A percentile compares a stretch with the other conserved stretches of the same genome.
phyloP scores from a whole-genome alignment of 345 rosid species.

The Schrenkiella parvula region DNA sequence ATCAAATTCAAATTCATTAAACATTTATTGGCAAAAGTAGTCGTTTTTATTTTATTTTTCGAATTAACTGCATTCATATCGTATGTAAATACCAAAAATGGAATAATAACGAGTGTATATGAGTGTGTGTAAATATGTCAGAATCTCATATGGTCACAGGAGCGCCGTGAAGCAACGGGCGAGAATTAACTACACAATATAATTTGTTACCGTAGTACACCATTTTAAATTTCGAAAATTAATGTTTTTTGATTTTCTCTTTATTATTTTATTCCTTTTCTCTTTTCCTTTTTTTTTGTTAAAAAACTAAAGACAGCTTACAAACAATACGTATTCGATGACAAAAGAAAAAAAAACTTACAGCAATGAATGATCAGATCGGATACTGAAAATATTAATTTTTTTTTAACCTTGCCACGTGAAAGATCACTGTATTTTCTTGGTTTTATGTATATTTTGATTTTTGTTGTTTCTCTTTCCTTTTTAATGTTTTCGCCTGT shows the following conservation, averaged over 20 bases:
- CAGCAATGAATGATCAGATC: constrained; percentile 27
- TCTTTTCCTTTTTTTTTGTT: not conserved
- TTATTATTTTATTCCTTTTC: not conserved
- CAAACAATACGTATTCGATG: constrained; percentile 5
- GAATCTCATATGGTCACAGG: constrained; percentile 18
- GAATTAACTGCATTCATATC: not conserved
- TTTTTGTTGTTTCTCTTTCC: not conserved
- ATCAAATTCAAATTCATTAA: not conserved
- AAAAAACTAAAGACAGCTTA: not conserved
- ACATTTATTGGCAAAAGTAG: not conserved
- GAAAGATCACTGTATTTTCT: constrained; percentile 20
- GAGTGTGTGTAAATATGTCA: not conserved
- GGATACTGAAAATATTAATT: not conserved
- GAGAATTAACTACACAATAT: constrained; percentile 27
- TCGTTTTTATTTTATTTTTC: not conserved
- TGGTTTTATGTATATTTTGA: not conserved
- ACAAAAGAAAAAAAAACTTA: not conserved
- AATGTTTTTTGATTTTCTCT: not conserved
- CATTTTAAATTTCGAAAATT: not conserved
- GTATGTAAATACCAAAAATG: not conserved
- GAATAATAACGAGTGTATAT: constrained; percentile 9
- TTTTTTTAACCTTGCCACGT: constrained; percentile 13
- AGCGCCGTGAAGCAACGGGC: constrained; percentile 35
- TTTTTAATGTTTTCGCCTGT: not conserved
- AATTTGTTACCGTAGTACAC: constrained; percentile 5